Base-by-base conservation (phyloP, 768 basidiomycete species). In the Leccinum barrowsii region DNA sequence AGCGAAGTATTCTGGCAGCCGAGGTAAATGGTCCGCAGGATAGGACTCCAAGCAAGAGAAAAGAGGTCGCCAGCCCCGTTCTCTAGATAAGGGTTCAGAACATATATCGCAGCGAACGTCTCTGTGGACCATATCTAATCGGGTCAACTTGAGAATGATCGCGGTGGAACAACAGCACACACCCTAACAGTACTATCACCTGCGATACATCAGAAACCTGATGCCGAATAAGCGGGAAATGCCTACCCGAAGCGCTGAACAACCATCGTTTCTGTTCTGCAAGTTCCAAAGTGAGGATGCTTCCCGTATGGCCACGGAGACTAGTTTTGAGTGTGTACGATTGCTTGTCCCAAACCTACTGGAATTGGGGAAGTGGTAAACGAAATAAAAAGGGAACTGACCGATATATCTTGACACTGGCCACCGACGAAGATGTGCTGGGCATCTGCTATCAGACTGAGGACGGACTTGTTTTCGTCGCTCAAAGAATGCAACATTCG, bases 1-100 rank as follows among this genome's bases (percentile, higher is more conserved):
- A 97, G 78, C 12, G 92, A 94, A 2, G 94, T 94, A 69, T 94
- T 92, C 73, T 97, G 92, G 68, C 92, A 94, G 22, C 94, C 94
- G 35, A 96, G 78, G 70, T 89, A 96, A 30, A 96, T 75, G 0
- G 87, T 88, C 57, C 85, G 85, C 24, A 85, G 75, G 21, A 77
- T 67, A 2, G 85, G 78, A 7, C 84, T 87, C 90, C 90, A 97
- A 0, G 83, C 82, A 1, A 96, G 77, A 37, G 89, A 92, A 74
- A 92, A 95, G 30, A 96, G 80, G 68, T 96, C 94, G 21, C 94
- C 94, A 4, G 93, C 85, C 28, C 85, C 86, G 2, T 84, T 85
- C 63, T 93, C 92, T 46, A 85, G 75, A 66, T 90, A 89, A 0
- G 94, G 91, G 52, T 84, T 78, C 34, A 97, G 79, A 53, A 91